Percentiles rank a stretch among this genome's conserved stretches.
Conservation (phyloP, 1,284 basidiomycete genomes). For the Moniliophthora roreri region DNA sequence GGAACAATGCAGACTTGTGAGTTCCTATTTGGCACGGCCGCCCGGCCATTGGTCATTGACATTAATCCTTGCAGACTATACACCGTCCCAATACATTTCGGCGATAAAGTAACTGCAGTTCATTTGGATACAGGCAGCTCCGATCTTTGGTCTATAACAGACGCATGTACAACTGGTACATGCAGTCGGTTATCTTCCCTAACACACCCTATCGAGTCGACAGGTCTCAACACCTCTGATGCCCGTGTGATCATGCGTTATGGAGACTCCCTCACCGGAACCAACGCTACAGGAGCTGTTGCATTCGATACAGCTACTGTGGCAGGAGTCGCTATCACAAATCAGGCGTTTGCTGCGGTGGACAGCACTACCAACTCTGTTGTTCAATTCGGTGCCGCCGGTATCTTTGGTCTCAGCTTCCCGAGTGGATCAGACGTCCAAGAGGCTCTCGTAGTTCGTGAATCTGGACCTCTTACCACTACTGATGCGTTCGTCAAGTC, state of each 20-base stretch:
- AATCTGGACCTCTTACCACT: slow-evolving; percentile 25
- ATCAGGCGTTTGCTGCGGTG: slow-evolving; percentile 34
- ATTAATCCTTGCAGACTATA: no score
- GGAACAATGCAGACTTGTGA: no score
- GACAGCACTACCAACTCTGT: slow-evolving; percentile 35
- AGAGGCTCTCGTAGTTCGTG: slow-evolving; percentile 31
- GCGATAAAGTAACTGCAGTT: slow-evolving; percentile 30
- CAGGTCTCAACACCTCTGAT: slow-evolving; percentile 26
- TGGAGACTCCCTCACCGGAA: slow-evolving; percentile 38
- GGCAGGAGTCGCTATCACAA: slow-evolving; percentile 33
- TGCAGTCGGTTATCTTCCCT: slow-evolving; percentile 12
- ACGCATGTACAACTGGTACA: slow-evolving; percentile 26
- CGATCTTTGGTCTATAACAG: slow-evolving; percentile 39
- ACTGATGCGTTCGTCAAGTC: slow-evolving; percentile 41
- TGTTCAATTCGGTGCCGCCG: slow-evolving; percentile 33
- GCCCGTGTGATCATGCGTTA: slow-evolving; percentile 23
- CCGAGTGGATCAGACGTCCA: slow-evolving; percentile 40
- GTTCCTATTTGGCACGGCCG: no score
- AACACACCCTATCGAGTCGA: slow-evolving; percentile 21
- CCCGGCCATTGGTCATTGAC: no score
- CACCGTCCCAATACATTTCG: slow-evolving; percentile 33
- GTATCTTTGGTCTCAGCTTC: slow-evolving; percentile 41
- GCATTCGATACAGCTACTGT: slow-evolving; percentile 33
- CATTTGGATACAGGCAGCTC: slow-evolving; percentile 40
- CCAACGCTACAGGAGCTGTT: slow-evolving; percentile 34